Base-by-base conservation (phyloP, 225 moss, liverwort and hornwort species). In the Lunularia cruciata region DNA sequence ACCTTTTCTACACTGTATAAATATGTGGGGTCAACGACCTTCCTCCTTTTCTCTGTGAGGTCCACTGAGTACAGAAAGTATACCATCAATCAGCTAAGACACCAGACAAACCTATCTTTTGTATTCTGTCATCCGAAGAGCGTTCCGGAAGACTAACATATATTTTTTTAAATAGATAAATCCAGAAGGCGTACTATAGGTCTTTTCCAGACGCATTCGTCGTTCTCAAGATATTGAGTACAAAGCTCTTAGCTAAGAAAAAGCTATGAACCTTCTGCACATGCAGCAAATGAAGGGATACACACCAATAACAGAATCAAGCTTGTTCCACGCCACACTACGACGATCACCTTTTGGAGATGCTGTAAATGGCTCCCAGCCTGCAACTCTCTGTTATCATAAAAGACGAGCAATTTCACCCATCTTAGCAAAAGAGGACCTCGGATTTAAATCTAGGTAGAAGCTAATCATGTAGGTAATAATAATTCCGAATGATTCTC, bases 1-100 rank as follows among this genome's bases (percentile, higher is more conserved):
- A 94, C 94, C 94, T 94, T 94, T 75, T 95, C 95, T 69, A 89
- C 83, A 78, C 95, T 92, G 84, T 89, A 95, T 68, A 95, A 75
- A 77, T 95, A 95, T 65, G 85, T 84, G 28, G 95, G 95, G 63
- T 95, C 95, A 78, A 88, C 79, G 61, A 88, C 79, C 83, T 82
- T 89, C 65, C 87, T 89, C 59, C 91, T 77, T 70, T 89, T 88
- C 70, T 90, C 91, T 67, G 89, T 69, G 57, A 83, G 67, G 75
- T 81, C 86, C 75, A 89, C 89, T 83, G 82, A 43, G 11, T 16
- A 43, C 43, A 43, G n/a, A n/a, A 5, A 40, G 13, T 40, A 5
- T 5, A 18, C 27, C 13, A 32, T 34, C 32, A 33, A 19, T 8
- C 3, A 14, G 32, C 6, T 16, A 3, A 45, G 2, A 3, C 32